These are phyloP conservation scores for Epichloe coenophiala DNA, from an alignment of 2,329 filamentous ascomycete genomes.

Conservation along the genomic window DNA sequence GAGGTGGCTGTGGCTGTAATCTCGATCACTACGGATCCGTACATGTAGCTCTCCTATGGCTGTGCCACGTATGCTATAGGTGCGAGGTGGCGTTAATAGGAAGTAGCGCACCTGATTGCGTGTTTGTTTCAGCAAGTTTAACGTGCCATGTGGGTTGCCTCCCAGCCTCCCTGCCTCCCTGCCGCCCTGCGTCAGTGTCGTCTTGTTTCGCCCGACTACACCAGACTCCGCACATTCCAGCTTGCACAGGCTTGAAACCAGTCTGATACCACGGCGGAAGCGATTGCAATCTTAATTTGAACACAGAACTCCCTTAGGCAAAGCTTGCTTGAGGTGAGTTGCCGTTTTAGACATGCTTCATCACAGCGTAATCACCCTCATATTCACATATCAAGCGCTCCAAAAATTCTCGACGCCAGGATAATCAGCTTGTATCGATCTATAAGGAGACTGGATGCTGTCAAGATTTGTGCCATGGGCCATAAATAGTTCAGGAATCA, in stretches of 20 bases:
- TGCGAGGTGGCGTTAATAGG: neutral
- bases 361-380: too few relatives aligned
- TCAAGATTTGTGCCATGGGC: slow-evolving; percentile 8
- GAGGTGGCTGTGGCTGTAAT: neutral
- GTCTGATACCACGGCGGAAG: too few relatives aligned
- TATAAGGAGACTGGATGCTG: slow-evolving; percentile 9
- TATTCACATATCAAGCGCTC: neutral
- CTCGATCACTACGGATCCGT: neutral
- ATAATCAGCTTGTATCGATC: slow-evolving; percentile 8
- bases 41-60: neutral
- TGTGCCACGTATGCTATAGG: neutral
- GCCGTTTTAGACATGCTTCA: too few relatives aligned
- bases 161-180: too few relatives aligned
- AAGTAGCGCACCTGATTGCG: neutral
- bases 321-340: too few relatives aligned
- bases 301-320: too few relatives aligned
- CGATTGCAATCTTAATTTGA: too few relatives aligned
- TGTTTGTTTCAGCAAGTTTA: neutral
- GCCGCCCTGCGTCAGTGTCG: too few relatives aligned
- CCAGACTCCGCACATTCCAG: too few relatives aligned
- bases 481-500: slow-evolving; percentile 9
- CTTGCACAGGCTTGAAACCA: too few relatives aligned
- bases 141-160: too few relatives aligned
- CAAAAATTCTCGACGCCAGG: neutral
- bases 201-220: too few relatives aligned